Percentiles rank a stretch among this genome's conserved stretches.
Conservation (phyloP, 768 basidiomycete genomes). For the Boletus pseudopeckii region DNA sequence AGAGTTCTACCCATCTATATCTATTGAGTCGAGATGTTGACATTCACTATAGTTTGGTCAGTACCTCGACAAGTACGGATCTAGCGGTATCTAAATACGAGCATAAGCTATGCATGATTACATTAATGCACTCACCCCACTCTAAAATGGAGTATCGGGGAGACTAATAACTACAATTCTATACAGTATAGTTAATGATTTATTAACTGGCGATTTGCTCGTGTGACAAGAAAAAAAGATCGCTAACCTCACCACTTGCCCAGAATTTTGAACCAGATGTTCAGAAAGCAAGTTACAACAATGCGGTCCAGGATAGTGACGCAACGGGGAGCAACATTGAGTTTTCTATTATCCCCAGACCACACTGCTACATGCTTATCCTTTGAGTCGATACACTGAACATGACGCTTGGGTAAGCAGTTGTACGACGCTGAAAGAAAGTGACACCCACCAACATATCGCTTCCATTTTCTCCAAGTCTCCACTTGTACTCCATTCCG, state of each 20-base stretch:
- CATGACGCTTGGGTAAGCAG: background rate
- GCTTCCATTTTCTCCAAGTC: slow-evolving; percentile 39
- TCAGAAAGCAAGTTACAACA: slow-evolving; percentile 51
- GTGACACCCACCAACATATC: slow-evolving; percentile 44
- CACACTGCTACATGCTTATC: slow-evolving; percentile 47
- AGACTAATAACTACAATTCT: background rate
- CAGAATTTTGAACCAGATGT: slow-evolving; percentile 46
- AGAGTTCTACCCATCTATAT: background rate
- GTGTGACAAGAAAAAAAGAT: background rate
- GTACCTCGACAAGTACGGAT: background rate
- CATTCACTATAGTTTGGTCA: background rate
- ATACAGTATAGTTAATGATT: slow-evolving; percentile 7
- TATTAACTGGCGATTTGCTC: background rate
- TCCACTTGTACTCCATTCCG: slow-evolving; percentile 57
- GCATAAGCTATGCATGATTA: slow-evolving; percentile 22
- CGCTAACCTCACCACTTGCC: slow-evolving; percentile 39
- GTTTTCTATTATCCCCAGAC: slow-evolving; percentile 36
- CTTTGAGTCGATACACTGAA: slow-evolving; percentile 48
- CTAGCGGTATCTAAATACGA: slow-evolving; percentile 9
- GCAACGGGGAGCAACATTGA: slow-evolving; percentile 41
- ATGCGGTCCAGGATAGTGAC: slow-evolving; percentile 45
- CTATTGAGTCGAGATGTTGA: background rate
- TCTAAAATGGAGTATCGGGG: background rate
- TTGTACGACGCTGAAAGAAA: background rate
- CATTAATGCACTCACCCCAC: slow-evolving; percentile 1